Percentiles rank a stretch among this genome's conserved stretches.
Evolutionary conservation across 2,329 filamentous ascomycete species (phyloP).

Genomic region (Allantophomopsis lycopodina): DNA sequence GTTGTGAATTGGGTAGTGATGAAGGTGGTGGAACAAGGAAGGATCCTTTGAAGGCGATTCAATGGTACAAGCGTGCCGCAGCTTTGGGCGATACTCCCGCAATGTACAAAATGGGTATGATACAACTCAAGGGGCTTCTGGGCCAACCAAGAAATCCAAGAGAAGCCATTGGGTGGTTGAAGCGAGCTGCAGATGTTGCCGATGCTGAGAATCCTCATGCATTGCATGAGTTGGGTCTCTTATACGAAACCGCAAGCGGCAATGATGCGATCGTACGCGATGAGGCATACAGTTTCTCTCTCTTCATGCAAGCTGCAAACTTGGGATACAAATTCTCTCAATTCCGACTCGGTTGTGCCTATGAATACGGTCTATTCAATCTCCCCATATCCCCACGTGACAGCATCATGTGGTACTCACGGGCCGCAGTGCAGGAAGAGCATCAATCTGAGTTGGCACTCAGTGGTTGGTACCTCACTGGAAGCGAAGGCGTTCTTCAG

Average conservation of each 20-base stretch:
- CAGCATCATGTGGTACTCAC: conserved; percentile 89
- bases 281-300: conserved; percentile 62
- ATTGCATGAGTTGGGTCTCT: conserved; percentile 68
- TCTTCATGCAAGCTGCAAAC: conserved; percentile 77
- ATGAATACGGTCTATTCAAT: conserved; percentile 77
- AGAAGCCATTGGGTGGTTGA: conserved; percentile 85
- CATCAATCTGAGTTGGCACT: conserved; percentile 81
- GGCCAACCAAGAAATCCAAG: conserved; percentile 71
- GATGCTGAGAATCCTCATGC: conserved; percentile 89
- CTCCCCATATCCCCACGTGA: conserved; percentile 70
- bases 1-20: conserved; percentile 90
- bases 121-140: conserved; percentile 83
- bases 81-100: conserved; percentile 81
- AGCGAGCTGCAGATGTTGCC: conserved; percentile 78
- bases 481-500: conserved; percentile 71
- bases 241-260: conserved; percentile 37
- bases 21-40: conserved; percentile 86
- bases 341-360: conserved; percentile 75
- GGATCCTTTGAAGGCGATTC: conserved; percentile 86
- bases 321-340: conserved; percentile 93
- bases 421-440: conserved; percentile 82
- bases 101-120: conserved; percentile 99
- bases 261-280: conserved; percentile 68
- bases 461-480: conserved; percentile 91
- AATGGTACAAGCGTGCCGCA: conserved; percentile 95